A percentile compares a stretch with the other conserved stretches of the same genome.
Conservation (phyloP, 257 asterid genomes). For the Nicotiana tomentosiformis region DNA sequence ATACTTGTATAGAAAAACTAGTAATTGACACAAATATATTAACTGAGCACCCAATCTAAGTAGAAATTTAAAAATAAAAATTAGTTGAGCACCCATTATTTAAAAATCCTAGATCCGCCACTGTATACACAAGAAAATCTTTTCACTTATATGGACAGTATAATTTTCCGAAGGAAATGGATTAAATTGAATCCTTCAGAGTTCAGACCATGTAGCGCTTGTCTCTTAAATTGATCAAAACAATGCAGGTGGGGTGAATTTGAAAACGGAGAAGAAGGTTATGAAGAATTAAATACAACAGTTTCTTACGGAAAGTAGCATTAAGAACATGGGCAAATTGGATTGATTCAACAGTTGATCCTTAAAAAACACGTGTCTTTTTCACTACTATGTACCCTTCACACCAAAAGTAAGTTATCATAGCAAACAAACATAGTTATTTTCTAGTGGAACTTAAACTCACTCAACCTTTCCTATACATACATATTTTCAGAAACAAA, state of each 20-base stretch:
- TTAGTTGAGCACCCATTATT: too few relatives aligned
- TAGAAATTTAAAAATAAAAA: too few relatives aligned
- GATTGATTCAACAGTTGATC: slow-evolving; percentile 67
- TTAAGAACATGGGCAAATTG: slow-evolving; percentile 90
- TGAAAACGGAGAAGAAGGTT: slow-evolving; percentile 74
- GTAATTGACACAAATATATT: too few relatives aligned
- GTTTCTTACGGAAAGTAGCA: slow-evolving; percentile 57
- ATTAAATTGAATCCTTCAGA: neutral
- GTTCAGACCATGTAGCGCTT: neutral
- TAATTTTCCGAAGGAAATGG: neutral
- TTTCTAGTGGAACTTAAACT: neutral
- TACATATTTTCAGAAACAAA: slow-evolving; percentile 34
- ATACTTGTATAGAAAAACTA: too few relatives aligned
- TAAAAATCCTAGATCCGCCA: too few relatives aligned
- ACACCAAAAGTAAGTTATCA: slow-evolving; percentile 46
- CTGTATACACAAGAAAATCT: neutral
- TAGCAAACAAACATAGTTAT: neutral
- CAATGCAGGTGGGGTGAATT: slow-evolving; percentile 73
- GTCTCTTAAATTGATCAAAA: neutral
- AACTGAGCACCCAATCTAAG: too few relatives aligned
- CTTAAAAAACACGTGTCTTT: slow-evolving; percentile 59
- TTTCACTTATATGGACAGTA: neutral
- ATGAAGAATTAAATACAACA: slow-evolving; percentile 49
- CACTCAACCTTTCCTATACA: neutral
- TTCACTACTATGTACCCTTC: slow-evolving; percentile 87